These are phyloP conservation scores for Aspergillus homomorphus DNA, from an alignment of 495 filamentous ascomycete genomes.

Conservation along the genomic window DNA sequence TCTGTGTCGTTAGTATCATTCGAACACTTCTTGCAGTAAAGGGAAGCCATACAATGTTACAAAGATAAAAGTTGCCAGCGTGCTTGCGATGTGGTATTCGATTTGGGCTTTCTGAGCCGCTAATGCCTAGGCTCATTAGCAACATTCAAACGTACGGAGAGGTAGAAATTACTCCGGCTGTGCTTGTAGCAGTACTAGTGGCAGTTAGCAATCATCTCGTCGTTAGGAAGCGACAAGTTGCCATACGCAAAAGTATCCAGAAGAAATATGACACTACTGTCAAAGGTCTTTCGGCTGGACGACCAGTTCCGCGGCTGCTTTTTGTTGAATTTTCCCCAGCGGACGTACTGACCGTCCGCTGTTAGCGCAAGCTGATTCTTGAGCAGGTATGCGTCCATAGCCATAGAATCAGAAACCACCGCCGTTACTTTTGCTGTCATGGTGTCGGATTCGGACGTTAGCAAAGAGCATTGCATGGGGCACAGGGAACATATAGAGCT, in stretches of 20 bases:
- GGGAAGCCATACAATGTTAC: constrained; percentile 26
- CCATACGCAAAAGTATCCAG: constrained; percentile 39
- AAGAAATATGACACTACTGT: constrained; percentile 28
- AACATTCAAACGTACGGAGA: constrained; percentile 8
- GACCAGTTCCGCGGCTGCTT: constrained; percentile 40
- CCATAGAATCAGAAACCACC: neutral
- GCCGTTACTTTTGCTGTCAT: neutral
- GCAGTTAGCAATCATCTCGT: constrained; percentile 16
- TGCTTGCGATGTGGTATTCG: constrained; percentile 33
- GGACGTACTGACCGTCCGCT: neutral
- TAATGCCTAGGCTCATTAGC: neutral
- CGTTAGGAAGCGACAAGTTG: neutral
- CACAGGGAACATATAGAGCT: neutral
- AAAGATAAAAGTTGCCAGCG: constrained; percentile 45
- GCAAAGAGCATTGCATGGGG: neutral
- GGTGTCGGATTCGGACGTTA: neutral
- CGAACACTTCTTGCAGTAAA: neutral
- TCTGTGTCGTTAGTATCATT: constrained; percentile 31
- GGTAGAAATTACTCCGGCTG: constrained; percentile 30
- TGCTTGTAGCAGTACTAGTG: constrained; percentile 29
- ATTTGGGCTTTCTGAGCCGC: neutral
- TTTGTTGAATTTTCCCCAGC: constrained; percentile 18
- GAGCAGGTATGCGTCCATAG: constrained; percentile 1
- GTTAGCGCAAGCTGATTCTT: constrained; percentile 2
- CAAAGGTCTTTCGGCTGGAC: constrained; percentile 27